Conservation (phyloP, 176 grass and related monocot genomes). For the Phyllostachys edulis region DNA sequence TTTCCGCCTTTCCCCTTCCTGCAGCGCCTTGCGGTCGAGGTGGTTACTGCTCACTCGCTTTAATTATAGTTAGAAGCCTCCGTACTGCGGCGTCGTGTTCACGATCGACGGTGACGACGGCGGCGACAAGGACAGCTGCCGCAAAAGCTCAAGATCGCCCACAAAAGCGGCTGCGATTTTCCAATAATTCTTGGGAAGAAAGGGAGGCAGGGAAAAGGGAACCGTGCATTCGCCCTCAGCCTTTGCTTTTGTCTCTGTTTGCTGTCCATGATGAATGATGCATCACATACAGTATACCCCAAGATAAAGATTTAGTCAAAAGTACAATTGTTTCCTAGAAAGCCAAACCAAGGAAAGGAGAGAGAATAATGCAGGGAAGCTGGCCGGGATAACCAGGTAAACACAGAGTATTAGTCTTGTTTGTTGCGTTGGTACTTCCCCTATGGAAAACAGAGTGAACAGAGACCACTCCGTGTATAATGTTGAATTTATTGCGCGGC, state of each 20-base stretch:
- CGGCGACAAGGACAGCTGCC: conserved; percentile 33
- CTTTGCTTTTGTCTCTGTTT: conserved; percentile 38
- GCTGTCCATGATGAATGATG: background rate
- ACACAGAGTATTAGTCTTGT: background rate
- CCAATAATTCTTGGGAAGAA: conserved; percentile 29
- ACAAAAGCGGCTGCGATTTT: conserved; percentile 12
- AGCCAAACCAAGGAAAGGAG: conserved; percentile 19
- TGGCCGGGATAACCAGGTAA: background rate
- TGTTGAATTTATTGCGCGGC: background rate
- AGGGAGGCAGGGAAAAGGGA: background rate
- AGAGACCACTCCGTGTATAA: background rate
- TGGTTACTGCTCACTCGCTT: conserved; percentile 20
- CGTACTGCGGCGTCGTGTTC: conserved; percentile 18
- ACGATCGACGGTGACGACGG: background rate
- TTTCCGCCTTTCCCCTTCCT: background rate
- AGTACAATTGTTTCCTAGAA: conserved; percentile 22
- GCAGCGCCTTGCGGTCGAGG: background rate
- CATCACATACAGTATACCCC: background rate
- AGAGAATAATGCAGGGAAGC: background rate
- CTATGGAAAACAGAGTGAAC: background rate
- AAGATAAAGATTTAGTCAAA: conserved; percentile 5
- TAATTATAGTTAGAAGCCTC: conserved; percentile 29
- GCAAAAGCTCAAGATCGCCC: background rate
- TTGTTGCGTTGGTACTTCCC: background rate
- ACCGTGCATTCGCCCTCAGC: background rate